Evolutionary conservation across 495 filamentous ascomycete species (phyloP), one percentile per base, ranked within the genome.

Genomic region (Penicillium chermesinum): DNA sequence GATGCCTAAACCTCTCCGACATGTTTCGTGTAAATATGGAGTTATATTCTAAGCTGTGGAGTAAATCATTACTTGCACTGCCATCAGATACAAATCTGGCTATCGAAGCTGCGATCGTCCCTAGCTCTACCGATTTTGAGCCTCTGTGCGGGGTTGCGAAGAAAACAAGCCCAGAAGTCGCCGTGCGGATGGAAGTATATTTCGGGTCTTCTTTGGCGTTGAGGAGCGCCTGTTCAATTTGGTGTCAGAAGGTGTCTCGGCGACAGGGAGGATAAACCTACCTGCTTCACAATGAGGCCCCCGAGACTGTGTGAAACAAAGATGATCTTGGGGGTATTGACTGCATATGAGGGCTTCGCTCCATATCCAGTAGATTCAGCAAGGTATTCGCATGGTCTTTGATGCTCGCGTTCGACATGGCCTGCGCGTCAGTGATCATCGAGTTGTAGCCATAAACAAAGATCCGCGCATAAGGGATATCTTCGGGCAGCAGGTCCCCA

Each of bases 301-400:
- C 73, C 73, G 10, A 76, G 52, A 46, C 68, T 75, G 44, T 76
- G 73, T 22, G 71, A 68, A 20, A 76, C 58, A 22, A 73, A 75
- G 22, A 76, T 70, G 12, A 75, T 64, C 13, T 59, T 1, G 67
- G 63, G 4, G 58, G 59, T 32, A 50, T 21, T 1, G 59, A 42
- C 5, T 47, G 41, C 39, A 62, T 39, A 22, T 61, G 56, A 7
- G 62, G 59, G 32, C 50, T 48, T 12, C 62, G 57, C 54, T 69
- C 65, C 53, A 69, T 55, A 42, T 65, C 58, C 32, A 69, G 34
- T 33, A 72, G 41, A 39, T 70, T 68, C 53, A 70, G 36, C 25
- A 66, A 32, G 6, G 67, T 67, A 48, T 66, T 67, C 3, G 65
- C 68, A 50, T 69, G 66, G 32, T 70, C 67, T 30, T 65, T 66